Evolutionary conservation across 306 rosid genomes (phyloP).

Genomic region (Inga oerstediana): DNA sequence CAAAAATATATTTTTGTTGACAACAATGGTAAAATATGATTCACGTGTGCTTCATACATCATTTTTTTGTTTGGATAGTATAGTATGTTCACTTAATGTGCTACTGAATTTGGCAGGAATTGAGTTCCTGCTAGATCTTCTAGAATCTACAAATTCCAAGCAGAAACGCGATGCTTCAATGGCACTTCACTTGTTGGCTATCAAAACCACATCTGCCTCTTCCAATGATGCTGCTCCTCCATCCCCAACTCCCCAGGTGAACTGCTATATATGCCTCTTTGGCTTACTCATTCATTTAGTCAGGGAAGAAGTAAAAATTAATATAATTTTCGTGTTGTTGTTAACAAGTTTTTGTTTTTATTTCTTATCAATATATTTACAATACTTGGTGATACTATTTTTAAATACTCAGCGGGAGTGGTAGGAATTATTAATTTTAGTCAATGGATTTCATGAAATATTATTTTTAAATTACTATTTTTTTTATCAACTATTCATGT

Average conservation of each 20-base stretch:
- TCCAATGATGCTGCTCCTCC: slow-evolving; percentile 76
- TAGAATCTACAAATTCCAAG: slow-evolving; percentile 57
- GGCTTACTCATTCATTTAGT: background rate
- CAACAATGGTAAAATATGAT: slow-evolving; percentile 55
- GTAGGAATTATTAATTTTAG: background rate
- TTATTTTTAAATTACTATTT: too few species aligned
- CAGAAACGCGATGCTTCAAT: slow-evolving; percentile 76
- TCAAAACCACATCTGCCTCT: slow-evolving; percentile 63
- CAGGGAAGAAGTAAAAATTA: background rate
- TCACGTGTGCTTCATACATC: background rate
- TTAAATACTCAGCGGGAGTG: background rate
- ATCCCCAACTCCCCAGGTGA: slow-evolving; percentile 87
- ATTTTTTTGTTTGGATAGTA: background rate
- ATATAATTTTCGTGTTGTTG: background rate
- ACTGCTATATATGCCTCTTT: slow-evolving; percentile 10
- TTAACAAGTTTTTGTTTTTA: background rate
- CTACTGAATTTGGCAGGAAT: slow-evolving; percentile 58
- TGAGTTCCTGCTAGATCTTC: slow-evolving; percentile 75
- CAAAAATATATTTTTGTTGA: slow-evolving; percentile 73
- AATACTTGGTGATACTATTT: background rate
- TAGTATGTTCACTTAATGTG: slow-evolving; percentile 17
- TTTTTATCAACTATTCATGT: too few species aligned
- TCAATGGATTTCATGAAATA: too few species aligned
- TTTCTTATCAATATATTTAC: background rate
- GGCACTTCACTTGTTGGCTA: slow-evolving; percentile 78